phyloP scores from a whole-genome alignment of 2,329 filamentous ascomycete species.

The Aspergillus thermomutatus region DNA sequence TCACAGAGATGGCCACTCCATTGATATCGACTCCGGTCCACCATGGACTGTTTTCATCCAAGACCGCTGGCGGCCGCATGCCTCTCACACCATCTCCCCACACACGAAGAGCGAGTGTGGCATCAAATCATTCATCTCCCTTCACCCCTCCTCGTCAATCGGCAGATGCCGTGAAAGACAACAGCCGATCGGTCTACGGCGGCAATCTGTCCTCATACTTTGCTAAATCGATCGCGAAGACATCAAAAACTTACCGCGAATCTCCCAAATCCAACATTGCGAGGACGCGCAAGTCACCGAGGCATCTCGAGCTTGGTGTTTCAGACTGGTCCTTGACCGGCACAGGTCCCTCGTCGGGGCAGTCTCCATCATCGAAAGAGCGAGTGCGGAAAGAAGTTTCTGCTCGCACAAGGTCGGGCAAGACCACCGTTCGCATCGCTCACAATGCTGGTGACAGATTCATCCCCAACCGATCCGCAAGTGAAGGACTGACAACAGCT shows the following conservation, averaged over 20 bases:
- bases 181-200: conserved; percentile 69
- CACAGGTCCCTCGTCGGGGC: conserved; percentile 58
- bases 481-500: conserved; percentile 78
- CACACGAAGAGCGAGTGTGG: conserved; percentile 50
- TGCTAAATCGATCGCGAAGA: conserved; percentile 57
- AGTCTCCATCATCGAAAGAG: conserved; percentile 60
- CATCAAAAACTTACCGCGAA: conserved; percentile 62
- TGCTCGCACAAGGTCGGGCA: conserved; percentile 50
- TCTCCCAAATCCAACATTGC: conserved; percentile 95
- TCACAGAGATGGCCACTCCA: conserved; percentile 71
- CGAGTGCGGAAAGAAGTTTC: conserved; percentile 54
- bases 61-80: conserved; percentile 91
- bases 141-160: conserved; percentile 68
- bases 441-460: conserved; percentile 83
- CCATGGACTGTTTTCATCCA: conserved; percentile 83
- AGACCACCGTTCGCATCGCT: conserved; percentile 68
- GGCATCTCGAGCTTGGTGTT: conserved; percentile 83
- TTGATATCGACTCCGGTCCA: conserved; percentile 87
- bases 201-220: conserved; percentile 78
- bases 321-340: conserved; percentile 90
- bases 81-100: conserved; percentile 90
- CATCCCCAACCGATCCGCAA: conserved; percentile 89
- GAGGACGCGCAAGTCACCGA: conserved; percentile 67
- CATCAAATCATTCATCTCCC: conserved; percentile 64
- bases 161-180: conserved; percentile 53